Conservation (phyloP, 495 filamentous ascomycete species). For the Astrothelium macrocarpum region DNA sequence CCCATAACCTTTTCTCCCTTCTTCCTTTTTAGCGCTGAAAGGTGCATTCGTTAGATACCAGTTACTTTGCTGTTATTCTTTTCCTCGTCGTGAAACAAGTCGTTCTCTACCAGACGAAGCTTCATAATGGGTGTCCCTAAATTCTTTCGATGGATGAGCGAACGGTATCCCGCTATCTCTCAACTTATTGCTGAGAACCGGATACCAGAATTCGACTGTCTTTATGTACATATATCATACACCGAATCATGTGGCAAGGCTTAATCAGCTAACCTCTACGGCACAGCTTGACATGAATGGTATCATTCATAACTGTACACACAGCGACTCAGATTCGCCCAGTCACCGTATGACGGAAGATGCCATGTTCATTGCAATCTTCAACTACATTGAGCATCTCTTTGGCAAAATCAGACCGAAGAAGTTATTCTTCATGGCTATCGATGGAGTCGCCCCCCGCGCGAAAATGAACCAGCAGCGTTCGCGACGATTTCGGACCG, state of each 20-base stretch:
- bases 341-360: conserved; percentile 93
- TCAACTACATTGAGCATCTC: conserved; percentile 99
- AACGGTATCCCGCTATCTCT: conserved; percentile 97
- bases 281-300: conserved; percentile 91
- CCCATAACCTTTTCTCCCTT: conserved; percentile 6
- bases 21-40: background rate
- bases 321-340: conserved; percentile 84
- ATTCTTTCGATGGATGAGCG: conserved; percentile 90
- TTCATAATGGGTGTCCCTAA: conserved; percentile 74
- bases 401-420: conserved; percentile 98
- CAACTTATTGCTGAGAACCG: conserved; percentile 98
- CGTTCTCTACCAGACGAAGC: background rate
- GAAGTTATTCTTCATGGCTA: conserved; percentile 98
- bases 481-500: conserved; percentile 88
- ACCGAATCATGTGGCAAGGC: background rate
- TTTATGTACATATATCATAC: conserved; percentile 53
- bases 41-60: background rate
- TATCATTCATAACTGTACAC: conserved; percentile 99
- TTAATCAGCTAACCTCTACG: conserved; percentile 7
- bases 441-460: conserved; percentile 93
- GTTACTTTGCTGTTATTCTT: background rate
- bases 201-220: conserved; percentile 97
- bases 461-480: conserved; percentile 99
- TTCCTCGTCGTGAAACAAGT: background rate
- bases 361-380: conserved; percentile 98